Base-by-base conservation (phyloP, 1,284 basidiomycete genomes). In the Entoloma clypeatum region DNA sequence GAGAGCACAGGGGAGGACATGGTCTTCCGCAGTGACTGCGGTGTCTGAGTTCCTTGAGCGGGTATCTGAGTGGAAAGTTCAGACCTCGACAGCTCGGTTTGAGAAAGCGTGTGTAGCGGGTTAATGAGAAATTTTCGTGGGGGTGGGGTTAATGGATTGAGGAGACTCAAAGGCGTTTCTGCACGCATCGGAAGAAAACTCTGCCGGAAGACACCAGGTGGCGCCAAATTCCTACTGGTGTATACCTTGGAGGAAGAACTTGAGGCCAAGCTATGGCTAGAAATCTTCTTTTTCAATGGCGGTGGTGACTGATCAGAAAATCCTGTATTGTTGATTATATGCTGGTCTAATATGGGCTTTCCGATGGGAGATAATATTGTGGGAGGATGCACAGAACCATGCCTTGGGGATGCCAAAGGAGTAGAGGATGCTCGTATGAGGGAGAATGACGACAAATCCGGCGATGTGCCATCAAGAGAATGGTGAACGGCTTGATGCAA, bases 401-500 rank as follows among this genome's bases (percentile, higher is more conserved):
- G 38, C 21, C 50, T 47, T 6, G 56, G 55, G 3, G 65, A 67
- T 11, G 44, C 51, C 3, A 54, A 39, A 36, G 65, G 66, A 4
- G 65, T 65, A 27, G 51, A 47, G 8, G 54, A 31, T 48, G 54
- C 56, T 37, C 60, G 18, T 16, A 51, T 25, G 28, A 49, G 61
- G 45, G 41, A 61, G 19, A 55, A 55, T 16, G 42, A 49, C 21
- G 43, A 51, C 41, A 45, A 47, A 40, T 54, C 58, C 7, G 59
- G 60, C 3, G 65, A 57, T 7, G 59, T 60, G 26, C 49, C 48
- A 32, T 74, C 79, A 26, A 87, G 64, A 4, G 85, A 88, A 57
- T 82, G 80, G 39, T 78, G 77, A 17, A 89, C 83, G 24, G 84
- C 86, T 57, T 84, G 74, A 14, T 76, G 77, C 38, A 89, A 65